Conservation (phyloP, 1,284 basidiomycete genomes). For the Xerocomus amazonicus region DNA sequence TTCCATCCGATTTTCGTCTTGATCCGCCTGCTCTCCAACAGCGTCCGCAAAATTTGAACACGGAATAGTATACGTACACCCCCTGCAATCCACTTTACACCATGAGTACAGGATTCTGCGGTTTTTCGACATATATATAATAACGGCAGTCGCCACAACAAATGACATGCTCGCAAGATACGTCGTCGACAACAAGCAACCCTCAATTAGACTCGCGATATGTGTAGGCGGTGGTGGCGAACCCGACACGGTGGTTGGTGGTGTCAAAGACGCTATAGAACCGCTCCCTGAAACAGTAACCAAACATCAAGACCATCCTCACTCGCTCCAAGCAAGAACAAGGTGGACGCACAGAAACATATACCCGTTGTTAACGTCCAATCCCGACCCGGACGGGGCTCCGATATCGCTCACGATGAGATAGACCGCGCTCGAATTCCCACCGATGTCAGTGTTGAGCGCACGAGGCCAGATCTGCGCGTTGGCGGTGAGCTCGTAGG, state of each 20-base stretch:
- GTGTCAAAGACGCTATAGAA: conserved; percentile 1
- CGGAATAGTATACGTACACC: no score
- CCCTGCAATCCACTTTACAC: no score
- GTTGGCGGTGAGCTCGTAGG: neutral
- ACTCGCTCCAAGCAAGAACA: neutral
- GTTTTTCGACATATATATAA: no score
- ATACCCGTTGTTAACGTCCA: neutral
- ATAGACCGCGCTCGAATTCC: neutral
- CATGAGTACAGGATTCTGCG: no score
- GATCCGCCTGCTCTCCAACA: no score
- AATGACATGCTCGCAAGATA: no score
- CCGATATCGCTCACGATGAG: neutral
- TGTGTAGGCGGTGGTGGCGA: neutral
- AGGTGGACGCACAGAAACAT: neutral
- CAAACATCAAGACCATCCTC: neutral
- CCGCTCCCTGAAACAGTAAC: neutral
- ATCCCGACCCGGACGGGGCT: neutral
- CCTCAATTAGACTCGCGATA: no score
- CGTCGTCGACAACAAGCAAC: no score
- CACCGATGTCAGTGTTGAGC: neutral
- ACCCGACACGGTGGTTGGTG: neutral
- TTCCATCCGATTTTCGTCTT: no score
- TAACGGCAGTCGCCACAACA: no score
- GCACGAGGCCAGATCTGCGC: neutral
- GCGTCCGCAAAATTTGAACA: no score